Conservation (phyloP, 139 green algal genomes). For the Chlamydomonas eustigma region DNA sequence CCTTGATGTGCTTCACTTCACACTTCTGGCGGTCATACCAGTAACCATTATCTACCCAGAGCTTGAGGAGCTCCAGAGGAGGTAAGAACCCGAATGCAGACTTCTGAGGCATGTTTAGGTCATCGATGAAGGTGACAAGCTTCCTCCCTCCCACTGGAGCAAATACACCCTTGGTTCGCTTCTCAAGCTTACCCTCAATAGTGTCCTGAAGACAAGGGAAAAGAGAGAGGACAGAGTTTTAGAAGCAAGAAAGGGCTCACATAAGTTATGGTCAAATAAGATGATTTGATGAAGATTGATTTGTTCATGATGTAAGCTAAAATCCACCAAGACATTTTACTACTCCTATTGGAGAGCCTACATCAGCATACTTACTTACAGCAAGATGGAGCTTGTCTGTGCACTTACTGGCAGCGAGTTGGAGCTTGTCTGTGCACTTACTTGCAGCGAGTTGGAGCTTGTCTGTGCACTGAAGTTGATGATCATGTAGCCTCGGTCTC, state of each 20-base stretch:
- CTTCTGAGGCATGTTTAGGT: conserved; percentile 78
- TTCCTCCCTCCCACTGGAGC: conserved; percentile 68
- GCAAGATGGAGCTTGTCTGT: no score
- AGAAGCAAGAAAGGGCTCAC: no score
- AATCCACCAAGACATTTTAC: no score
- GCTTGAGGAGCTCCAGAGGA: conserved; percentile 81
- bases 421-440: conserved; percentile 12
- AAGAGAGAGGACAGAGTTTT: no score
- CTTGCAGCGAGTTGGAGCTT: conserved; percentile 59
- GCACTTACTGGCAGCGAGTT: neutral
- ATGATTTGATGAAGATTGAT: no score
- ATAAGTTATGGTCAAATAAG: no score
- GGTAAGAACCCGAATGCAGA: conserved; percentile 78
- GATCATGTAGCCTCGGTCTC: conserved; percentile 47
- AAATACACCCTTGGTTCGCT: conserved; percentile 82
- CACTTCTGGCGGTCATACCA: conserved; percentile 78
- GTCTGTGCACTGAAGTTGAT: conserved; percentile 80
- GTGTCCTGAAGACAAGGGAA: no score
- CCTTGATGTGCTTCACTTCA: conserved; percentile 74
- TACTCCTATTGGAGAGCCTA: no score
- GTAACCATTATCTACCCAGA: conserved; percentile 84
- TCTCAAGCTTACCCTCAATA: conserved; percentile 82
- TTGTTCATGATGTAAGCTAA: no score
- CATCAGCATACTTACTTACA: no score
- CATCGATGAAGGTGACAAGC: conserved; percentile 72